Base-by-base conservation (phyloP, 108 stramenopile genomes). In the Bacterosira constricta region DNA sequence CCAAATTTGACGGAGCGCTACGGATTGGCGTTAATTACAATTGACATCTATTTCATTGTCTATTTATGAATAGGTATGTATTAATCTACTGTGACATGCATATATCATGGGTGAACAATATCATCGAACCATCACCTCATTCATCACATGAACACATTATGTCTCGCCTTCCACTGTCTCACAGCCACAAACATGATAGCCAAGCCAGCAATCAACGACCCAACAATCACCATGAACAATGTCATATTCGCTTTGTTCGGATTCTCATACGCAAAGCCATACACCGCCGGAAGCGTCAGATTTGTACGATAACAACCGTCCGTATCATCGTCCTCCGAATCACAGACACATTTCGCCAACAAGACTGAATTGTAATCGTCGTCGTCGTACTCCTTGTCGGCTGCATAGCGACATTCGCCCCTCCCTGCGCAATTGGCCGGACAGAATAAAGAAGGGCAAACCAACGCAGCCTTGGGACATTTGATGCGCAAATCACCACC, bases 361-460 rank as follows among this genome's bases (percentile, higher is more conserved):
- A 73, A 58, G 18, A 50, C 55, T 26, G 65, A 58, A 6, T 35
- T 35, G 42, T 18, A 39, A 3, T 46, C 29, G 17, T 53, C 60
- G 8, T 60, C 70, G 11, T 38, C 67, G 67, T 17, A 37, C 11
- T 61, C 29, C 18, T 45, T 15, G 31, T 8, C 68, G 4, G 9
- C 63, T 21, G 27, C 54, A 23, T 46, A 36, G 13, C 55, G n/a
- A 36, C 80, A 81, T 27, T 71, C 70, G 11, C 81, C 81, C 71
- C 75, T 63, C 21, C 81, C 81, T 20, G 81, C 47, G 49, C 81
- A 82, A 29, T 64, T 69, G 13, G 66, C 58, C 4, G 81, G 77
- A 36, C 81, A 82, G 39, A 82, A 75, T 12, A 82, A 26, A 12
- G 69, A 20, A 27, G 81, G 81, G 38, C 81, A 82, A 0, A 79